A percentile compares a stretch with the other conserved stretches of the same genome.
Evolutionary conservation across 73 alveolate genomes (phyloP).

Genomic region (Diophrys sp.): DNA sequence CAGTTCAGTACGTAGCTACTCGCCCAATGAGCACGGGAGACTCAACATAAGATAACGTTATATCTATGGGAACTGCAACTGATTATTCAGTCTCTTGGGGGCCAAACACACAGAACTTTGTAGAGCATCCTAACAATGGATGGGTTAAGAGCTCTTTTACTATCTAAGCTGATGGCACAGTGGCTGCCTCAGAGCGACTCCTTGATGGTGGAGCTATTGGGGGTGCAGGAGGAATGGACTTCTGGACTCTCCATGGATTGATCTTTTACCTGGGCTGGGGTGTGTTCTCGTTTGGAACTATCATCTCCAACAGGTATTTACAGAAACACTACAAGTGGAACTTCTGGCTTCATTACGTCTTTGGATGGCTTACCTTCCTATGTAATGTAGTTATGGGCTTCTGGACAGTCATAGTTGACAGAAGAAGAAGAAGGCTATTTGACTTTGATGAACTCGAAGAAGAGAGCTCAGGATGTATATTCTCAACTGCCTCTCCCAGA

Average conservation of each 20-base stretch:
- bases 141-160: too few species aligned
- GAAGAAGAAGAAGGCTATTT: background rate
- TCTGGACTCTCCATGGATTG: background rate
- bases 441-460: background rate
- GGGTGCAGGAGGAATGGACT: background rate
- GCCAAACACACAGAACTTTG: background rate
- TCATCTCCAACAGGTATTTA: background rate
- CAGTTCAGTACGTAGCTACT: background rate
- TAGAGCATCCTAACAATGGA: slow-evolving; percentile 1
- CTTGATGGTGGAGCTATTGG: background rate
- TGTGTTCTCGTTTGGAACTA: background rate
- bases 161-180: background rate
- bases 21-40: background rate
- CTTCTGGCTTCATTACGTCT: background rate
- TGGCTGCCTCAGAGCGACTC: background rate
- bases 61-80: too few species aligned
- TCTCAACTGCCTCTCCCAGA: background rate
- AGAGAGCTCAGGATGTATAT: background rate
- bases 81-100: background rate
- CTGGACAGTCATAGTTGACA: background rate
- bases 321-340: background rate
- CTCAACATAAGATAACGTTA: background rate
- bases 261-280: background rate
- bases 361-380: background rate
- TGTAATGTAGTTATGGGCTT: background rate